Base-by-base conservation (phyloP, 192 early-diverging fungal genomes). In the Chytriomyces hyalinus region DNA sequence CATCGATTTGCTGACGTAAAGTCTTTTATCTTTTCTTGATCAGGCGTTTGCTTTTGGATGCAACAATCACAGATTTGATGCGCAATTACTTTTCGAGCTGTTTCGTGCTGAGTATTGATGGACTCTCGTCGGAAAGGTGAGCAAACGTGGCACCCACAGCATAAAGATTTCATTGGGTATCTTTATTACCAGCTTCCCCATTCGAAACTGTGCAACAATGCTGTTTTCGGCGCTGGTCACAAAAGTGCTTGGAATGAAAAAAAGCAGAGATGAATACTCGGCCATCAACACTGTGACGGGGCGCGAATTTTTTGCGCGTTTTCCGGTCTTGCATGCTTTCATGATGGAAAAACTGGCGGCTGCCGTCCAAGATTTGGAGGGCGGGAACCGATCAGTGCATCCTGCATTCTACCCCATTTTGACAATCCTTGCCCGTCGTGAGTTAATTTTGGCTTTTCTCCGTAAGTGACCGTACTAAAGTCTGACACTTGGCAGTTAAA, bases 161-260 rank as follows among this genome's bases (percentile, higher is more conserved):
- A 36, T 36, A 36, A 36, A 36, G 20, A n/a, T 57, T 2, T 57
- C 53, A 20, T 3, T 20, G 13, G 53, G 20, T 57, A 57, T 57
- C 53, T 57, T 57, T 20, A 20, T 57, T 28, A 17, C 57, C 43
- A 90, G 88, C 50, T 98, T 95, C 92, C 95, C 97, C 10, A 92
- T 98, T 49, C 89, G 97, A 51, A 98, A 98, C 81, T 95, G 94
- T 61, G 92, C 95, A 46, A 91, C 95, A 2, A 94, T 98, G 91
- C 79, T 98, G 68, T 98, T 94, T 79, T 92, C 94, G 7, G 90
- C 96, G 0, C 75, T 97, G 49, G 80, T 97, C 11, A 92, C 91
- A 24, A 90, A 95, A 64, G 90, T 91, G 6, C 91, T 98, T 83
- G 97, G 97, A 6, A 89, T 88, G 57, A 97, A 93, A 65, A 91